A percentile compares a stretch with the other conserved stretches of the same genome.
Conservation (phyloP, 2,329 filamentous ascomycete genomes). For the Septoria linicola region DNA sequence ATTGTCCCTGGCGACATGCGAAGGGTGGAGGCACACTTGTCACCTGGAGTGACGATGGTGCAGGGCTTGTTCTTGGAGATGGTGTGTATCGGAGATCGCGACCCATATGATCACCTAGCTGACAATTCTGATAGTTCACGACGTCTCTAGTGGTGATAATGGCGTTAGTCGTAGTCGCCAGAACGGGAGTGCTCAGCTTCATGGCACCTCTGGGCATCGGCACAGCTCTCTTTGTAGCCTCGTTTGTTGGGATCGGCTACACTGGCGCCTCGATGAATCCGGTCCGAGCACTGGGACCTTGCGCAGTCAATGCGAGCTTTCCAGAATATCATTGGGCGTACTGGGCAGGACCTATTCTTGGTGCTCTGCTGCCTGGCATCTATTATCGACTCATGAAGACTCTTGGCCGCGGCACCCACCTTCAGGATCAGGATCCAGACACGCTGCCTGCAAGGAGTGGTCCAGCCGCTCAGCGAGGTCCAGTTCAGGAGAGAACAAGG, state of each 20-base stretch:
- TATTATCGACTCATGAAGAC: constrained; percentile 33
- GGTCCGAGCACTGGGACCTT: constrained; percentile 35
- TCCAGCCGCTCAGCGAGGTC: background rate
- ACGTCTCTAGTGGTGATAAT: constrained; percentile 34
- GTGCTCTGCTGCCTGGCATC: constrained; percentile 31
- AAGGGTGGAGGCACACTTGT: constrained; percentile 31
- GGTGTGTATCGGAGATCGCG: constrained; percentile 26
- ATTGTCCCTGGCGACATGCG: constrained; percentile 35
- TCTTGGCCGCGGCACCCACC: background rate
- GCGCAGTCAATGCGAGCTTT: constrained; percentile 32
- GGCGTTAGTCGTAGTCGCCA: constrained; percentile 36
- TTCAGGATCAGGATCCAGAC: background rate
- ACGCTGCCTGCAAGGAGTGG: background rate
- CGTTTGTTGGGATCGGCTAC: constrained; percentile 33
- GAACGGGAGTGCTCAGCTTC: constrained; percentile 34
- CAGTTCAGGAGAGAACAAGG: constrained; percentile 1
- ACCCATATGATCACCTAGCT: too few species aligned
- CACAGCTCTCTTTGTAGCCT: constrained; percentile 25
- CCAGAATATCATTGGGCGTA: constrained; percentile 34
- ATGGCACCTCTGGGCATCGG: constrained; percentile 30
- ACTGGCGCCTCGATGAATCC: constrained; percentile 38
- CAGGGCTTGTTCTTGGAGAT: constrained; percentile 39
- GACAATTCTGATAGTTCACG: too few species aligned
- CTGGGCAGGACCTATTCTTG: constrained; percentile 34
- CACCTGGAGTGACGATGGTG: constrained; percentile 28